phyloP scores from a whole-genome alignment of 1,284 basidiomycete genomes.

The Ceratobasidium sp. region DNA sequence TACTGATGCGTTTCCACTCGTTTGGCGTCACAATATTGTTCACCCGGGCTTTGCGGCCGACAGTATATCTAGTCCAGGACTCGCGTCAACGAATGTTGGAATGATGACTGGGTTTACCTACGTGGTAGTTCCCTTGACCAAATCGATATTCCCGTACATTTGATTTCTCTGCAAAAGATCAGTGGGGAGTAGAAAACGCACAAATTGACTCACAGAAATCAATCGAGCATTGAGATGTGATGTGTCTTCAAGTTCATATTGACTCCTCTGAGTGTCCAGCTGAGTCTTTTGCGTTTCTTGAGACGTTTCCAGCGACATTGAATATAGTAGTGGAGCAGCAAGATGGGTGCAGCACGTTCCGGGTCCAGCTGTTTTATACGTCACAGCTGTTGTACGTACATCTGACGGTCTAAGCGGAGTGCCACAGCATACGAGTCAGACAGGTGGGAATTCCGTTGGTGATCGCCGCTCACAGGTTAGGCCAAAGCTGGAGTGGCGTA shows the following conservation, averaged over 20 bases:
- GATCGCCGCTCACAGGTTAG: not conserved
- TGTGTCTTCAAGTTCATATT: constrained; percentile 41
- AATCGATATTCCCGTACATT: constrained; percentile 32
- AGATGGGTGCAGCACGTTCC: constrained; percentile 5
- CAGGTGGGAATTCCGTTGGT: not conserved
- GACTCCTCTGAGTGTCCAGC: constrained; percentile 33
- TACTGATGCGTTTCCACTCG: constrained; percentile 44
- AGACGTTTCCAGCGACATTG: constrained; percentile 17
- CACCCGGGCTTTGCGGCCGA: constrained; percentile 38
- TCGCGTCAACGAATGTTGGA: not conserved
- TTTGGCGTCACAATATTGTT: constrained; percentile 39
- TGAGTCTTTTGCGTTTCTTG: constrained; percentile 43
- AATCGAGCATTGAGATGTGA: constrained; percentile 40
- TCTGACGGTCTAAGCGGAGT: constrained; percentile 15
- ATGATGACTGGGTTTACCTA: not conserved
- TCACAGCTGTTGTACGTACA: constrained; percentile 35
- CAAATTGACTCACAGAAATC: constrained; percentile 5
- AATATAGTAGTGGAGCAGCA: not conserved
- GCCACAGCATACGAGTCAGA: constrained; percentile 19
- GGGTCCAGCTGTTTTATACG: constrained; percentile 27
- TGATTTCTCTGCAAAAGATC: constrained; percentile 24
- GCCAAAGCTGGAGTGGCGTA: not conserved
- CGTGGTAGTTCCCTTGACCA: constrained; percentile 34
- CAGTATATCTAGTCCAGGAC: constrained; percentile 21
- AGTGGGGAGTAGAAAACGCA: not conserved